Evolutionary conservation across 2,329 filamentous ascomycete species (phyloP).

Genomic region (Purpureocillium takamizusanense): DNA sequence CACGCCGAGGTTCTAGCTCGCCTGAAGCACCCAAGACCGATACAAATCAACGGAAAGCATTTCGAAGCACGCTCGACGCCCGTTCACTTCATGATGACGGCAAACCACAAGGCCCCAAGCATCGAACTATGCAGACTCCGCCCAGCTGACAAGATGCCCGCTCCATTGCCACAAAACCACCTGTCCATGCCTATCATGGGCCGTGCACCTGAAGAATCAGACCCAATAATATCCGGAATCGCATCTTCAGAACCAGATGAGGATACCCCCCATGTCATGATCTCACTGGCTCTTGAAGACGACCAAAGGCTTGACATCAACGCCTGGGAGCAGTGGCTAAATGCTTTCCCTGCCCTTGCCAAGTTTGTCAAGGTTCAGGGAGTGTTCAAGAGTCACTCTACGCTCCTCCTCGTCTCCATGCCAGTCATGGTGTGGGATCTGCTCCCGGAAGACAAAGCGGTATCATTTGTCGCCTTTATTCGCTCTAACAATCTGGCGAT

Average conservation of each 20-base stretch:
- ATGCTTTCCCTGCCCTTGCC: slow-evolving; percentile 45
- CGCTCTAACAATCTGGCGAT: slow-evolving; percentile 45
- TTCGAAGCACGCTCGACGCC: slow-evolving; percentile 51
- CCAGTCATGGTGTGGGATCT: slow-evolving; percentile 53
- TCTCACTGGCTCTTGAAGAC: slow-evolving; percentile 49
- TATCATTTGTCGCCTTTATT: slow-evolving; percentile 50
- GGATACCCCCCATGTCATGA: slow-evolving; percentile 51
- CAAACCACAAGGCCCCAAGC: slow-evolving; percentile 48
- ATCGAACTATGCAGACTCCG: slow-evolving; percentile 40
- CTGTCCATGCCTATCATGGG: slow-evolving; percentile 13
- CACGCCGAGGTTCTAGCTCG: slow-evolving; percentile 52
- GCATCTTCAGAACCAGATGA: slow-evolving; percentile 38
- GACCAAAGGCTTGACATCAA: slow-evolving; percentile 47
- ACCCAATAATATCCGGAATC: slow-evolving; percentile 14
- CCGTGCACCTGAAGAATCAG: slow-evolving; percentile 14
- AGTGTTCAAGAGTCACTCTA: slow-evolving; percentile 53
- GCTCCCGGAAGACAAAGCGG: slow-evolving; percentile 47
- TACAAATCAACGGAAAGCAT: slow-evolving; percentile 47
- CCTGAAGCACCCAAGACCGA: slow-evolving; percentile 48
- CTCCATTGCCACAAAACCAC: slow-evolving; percentile 13
- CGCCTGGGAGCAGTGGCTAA: slow-evolving; percentile 50
- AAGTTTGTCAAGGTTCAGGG: slow-evolving; percentile 54
- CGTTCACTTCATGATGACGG: slow-evolving; percentile 55
- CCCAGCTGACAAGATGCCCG: slow-evolving; percentile 14
- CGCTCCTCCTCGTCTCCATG: slow-evolving; percentile 46